phyloP scores from a whole-genome alignment of 176 grass and related monocot species.

The Dendrocalamus sinicus region DNA sequence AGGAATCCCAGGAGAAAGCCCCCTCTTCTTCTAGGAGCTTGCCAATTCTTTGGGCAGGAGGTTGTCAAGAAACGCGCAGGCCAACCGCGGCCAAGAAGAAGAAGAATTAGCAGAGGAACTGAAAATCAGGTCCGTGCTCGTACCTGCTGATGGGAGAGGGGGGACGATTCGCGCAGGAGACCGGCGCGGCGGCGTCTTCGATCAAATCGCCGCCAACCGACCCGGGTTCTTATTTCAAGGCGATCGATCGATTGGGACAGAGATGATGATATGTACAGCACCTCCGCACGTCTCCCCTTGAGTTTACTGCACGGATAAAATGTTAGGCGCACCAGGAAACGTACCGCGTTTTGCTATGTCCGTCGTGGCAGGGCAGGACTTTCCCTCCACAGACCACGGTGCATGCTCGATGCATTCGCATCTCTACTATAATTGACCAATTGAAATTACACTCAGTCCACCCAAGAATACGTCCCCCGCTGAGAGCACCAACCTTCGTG shows the following conservation, averaged over 20 bases:
- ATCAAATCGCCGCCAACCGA: background rate
- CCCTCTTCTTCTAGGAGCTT: background rate
- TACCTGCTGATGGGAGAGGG: background rate
- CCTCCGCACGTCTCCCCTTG: background rate
- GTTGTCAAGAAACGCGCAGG: background rate
- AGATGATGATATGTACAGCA: background rate
- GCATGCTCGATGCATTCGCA: too few species aligned
- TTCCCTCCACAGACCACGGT: too few species aligned
- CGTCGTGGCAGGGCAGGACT: too few species aligned
- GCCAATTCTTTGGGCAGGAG: background rate
- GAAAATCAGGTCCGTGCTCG: background rate
- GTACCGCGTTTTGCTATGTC: background rate
- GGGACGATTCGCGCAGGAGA: background rate
- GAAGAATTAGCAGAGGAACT: background rate
- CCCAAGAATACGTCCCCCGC: too few species aligned
- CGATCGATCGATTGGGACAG: slow-evolving; percentile 38
- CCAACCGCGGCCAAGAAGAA: background rate
- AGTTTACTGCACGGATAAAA: background rate
- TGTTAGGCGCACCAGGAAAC: background rate
- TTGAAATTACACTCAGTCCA: too few species aligned
- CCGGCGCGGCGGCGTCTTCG: background rate
- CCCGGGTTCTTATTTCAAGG: background rate
- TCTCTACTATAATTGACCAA: too few species aligned
- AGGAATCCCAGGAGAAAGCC: background rate
- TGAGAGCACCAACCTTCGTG: too few species aligned